Evolutionary conservation across 495 filamentous ascomycete genomes (phyloP), one percentile per base, ranked within the genome.

Genomic region (Cenococcum geophilum): DNA sequence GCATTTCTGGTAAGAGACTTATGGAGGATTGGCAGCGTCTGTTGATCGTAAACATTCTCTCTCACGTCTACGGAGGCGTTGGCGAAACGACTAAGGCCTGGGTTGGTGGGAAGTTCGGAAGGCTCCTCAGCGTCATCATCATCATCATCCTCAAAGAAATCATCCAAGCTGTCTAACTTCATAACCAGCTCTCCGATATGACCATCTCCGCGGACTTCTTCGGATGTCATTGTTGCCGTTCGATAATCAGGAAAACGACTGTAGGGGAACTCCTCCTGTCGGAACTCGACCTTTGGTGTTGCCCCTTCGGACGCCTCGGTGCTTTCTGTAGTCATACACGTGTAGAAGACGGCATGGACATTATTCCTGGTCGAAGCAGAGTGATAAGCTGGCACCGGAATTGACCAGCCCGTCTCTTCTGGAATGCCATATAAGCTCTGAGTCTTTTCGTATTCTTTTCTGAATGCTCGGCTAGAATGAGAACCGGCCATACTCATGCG

Each of bases 381-480:
- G 73, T 96, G 89, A 51, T 86, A 85, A 2, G 92, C 92, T 20
- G 93, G 93, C 74, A 92, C 87, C 1, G 95, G 93, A 36, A 99
- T 89, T 0, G 95, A 91, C 93, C 93, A 99, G 6, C 93, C 93
- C 2, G 88, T 92, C 25, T 90, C 88, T 70, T 97, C 92, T 1
- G 93, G 93, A 60, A 99, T 97, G 51, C 93, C 93, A 71, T 97
- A 99, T 21, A 99, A 76, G 70, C 90, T 96, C 68, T 95, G 86
- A 5, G 90, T 95, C 34, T 87, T 86, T 67, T 96, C 93, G 68
- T 96, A 97, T 71, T 96, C 90, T 69, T 97, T 97, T 43, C 89
- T 84, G 51, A 92, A 86, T 0, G 86, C 85, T 63, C 88, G 86
- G 1, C 66, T 75, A 1, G 90, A 92, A 20, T 87, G 88, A 22